Conservation (phyloP, 352 stramenopile species). For the Thraustochytrium striatum region DNA sequence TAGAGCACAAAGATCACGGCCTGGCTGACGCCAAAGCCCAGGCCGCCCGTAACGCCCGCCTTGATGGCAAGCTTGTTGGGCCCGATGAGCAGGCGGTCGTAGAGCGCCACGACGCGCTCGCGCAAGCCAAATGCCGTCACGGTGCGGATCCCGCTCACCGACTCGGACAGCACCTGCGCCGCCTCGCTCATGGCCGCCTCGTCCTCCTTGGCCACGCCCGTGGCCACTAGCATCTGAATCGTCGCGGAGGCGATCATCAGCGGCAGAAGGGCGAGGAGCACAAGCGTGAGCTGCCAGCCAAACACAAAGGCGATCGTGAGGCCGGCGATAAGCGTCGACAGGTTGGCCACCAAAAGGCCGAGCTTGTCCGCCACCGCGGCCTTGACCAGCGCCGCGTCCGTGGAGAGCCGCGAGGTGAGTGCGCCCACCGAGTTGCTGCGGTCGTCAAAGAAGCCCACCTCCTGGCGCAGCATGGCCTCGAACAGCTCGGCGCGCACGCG, state of each 20-base stretch:
- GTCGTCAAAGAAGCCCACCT: slow-evolving; percentile 74
- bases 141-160: slow-evolving; percentile 54
- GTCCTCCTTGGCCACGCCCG: slow-evolving; percentile 23
- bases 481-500: slow-evolving; percentile 61
- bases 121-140: slow-evolving; percentile 53
- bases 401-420: slow-evolving; percentile 64
- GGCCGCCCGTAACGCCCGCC: slow-evolving; percentile 12
- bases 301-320: slow-evolving; percentile 65
- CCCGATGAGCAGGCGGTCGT: slow-evolving; percentile 45
- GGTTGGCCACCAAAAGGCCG: slow-evolving; percentile 59
- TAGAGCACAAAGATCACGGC: slow-evolving; percentile 48
- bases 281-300: slow-evolving; percentile 66
- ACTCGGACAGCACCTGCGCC: slow-evolving; percentile 51
- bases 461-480: slow-evolving; percentile 64
- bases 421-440: slow-evolving; percentile 68
- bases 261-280: slow-evolving; percentile 66
- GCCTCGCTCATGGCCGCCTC: slow-evolving; percentile 41
- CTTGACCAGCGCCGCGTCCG: slow-evolving; percentile 69
- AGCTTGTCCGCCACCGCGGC: slow-evolving; percentile 64
- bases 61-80: slow-evolving; percentile 3
- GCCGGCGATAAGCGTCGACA: slow-evolving; percentile 62
- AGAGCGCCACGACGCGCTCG: slow-evolving; percentile 44
- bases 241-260: slow-evolving; percentile 61
- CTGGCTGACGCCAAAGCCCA: slow-evolving; percentile 50
- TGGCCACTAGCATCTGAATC: slow-evolving; percentile 36